These are phyloP conservation scores for Rhodomyrtus tomentosa DNA, from an alignment of 345 rosid species.

Conservation along the genomic window DNA sequence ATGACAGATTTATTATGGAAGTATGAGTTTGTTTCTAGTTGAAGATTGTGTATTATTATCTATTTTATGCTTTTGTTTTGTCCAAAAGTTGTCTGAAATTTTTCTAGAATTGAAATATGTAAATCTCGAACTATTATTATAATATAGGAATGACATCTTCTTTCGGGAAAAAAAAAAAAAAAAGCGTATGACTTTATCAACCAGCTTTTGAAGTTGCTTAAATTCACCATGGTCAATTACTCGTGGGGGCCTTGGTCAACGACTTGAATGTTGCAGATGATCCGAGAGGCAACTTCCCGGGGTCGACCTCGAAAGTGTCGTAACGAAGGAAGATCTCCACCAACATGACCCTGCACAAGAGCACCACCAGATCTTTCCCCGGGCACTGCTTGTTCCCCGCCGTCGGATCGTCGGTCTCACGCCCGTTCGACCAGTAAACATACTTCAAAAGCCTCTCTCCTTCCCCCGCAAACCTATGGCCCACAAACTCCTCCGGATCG, in stretches of 20 bases:
- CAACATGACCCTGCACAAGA: slow-evolving; percentile 22
- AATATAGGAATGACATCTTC: no score
- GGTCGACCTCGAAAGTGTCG: slow-evolving; percentile 29
- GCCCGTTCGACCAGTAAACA: slow-evolving; percentile 40
- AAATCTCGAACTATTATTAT: no score
- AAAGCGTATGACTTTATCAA: neutral
- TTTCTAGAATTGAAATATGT: no score
- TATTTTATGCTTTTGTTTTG: no score
- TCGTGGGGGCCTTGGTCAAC: slow-evolving; percentile 13
- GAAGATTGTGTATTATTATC: no score
- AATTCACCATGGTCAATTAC: neutral
- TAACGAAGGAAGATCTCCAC: slow-evolving; percentile 38
- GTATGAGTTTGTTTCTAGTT: no score
- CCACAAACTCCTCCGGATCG: slow-evolving; percentile 22
- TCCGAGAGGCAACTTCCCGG: neutral
- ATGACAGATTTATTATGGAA: no score
- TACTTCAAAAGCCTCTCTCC: slow-evolving; percentile 28
- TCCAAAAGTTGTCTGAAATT: no score
- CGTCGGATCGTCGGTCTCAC: slow-evolving; percentile 21
- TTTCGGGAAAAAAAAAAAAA: no score
- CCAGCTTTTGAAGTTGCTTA: neutral
- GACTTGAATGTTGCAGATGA: slow-evolving; percentile 30
- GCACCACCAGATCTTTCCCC: slow-evolving; percentile 32
- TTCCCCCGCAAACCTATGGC: slow-evolving; percentile 22
- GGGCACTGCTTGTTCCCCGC: slow-evolving; percentile 36